Evolutionary conservation across 2,329 filamentous ascomycete species (phyloP).

Genomic region (Paecilomyces sp.): DNA sequence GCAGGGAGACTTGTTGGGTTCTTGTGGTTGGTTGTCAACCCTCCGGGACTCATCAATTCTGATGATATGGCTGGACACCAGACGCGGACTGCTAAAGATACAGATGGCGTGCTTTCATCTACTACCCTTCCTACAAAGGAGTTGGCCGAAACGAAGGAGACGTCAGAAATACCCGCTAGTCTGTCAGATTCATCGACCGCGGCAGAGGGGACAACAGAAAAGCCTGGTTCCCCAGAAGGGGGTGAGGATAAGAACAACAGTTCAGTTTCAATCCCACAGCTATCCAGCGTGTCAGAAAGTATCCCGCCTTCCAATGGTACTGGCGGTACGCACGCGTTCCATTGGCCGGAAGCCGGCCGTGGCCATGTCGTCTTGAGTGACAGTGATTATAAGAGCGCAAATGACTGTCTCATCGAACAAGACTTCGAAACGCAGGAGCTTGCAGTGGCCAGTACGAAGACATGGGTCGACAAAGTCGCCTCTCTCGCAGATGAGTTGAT

Average conservation of each 20-base stretch:
- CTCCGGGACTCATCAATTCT: conserved; percentile 42
- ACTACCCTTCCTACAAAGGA: neutral
- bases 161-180: neutral
- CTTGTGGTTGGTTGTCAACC: conserved; percentile 79
- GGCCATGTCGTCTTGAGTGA: conserved; percentile 30
- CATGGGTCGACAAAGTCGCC: conserved; percentile 36
- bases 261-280: neutral
- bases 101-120: conserved; percentile 1
- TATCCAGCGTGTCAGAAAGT: neutral
- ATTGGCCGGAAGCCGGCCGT: conserved; percentile 26
- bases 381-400: conserved; percentile 32
- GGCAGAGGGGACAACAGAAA: neutral
- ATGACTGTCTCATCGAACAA: conserved; percentile 32
- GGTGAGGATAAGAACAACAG: neutral
- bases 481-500: conserved; percentile 27
- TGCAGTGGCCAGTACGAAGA: conserved; percentile 31
- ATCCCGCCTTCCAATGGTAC: neutral
- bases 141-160: neutral
- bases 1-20: conserved; percentile 89
- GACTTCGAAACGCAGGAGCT: conserved; percentile 35
- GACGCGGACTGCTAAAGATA: conserved; percentile 1
- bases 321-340: conserved; percentile 15
- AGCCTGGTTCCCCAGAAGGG: neutral
- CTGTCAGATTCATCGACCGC: neutral
- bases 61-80: conserved; percentile 16